These are phyloP conservation scores for Pharnaceum exiguum DNA, from an alignment of 148 eudicot species.

Conservation along the genomic window DNA sequence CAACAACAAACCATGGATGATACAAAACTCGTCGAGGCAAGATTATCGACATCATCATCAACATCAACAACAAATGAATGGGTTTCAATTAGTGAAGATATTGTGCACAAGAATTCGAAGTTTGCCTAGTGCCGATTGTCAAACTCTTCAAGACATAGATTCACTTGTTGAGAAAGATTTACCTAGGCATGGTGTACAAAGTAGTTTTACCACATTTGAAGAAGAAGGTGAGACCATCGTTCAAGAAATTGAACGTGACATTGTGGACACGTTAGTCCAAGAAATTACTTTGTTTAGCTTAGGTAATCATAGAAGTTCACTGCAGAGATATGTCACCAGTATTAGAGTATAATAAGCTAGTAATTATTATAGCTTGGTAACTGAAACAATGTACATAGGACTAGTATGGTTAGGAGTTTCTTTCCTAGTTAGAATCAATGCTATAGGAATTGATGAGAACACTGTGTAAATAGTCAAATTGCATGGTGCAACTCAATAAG, in stretches of 20 bases:
- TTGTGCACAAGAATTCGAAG: constrained; percentile 37
- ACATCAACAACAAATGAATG: constrained; percentile 15
- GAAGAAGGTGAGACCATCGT: constrained; percentile 56
- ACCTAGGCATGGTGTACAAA: constrained; percentile 3
- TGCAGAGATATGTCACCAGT: background rate
- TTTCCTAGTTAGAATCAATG: constrained; percentile 4
- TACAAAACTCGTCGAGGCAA: background rate
- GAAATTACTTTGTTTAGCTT: constrained; percentile 31
- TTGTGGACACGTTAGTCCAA: constrained; percentile 43
- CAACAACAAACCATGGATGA: constrained; percentile 15
- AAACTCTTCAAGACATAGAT: constrained; percentile 75
- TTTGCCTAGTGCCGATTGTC: constrained; percentile 48
- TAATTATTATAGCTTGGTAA: background rate
- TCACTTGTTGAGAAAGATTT: constrained; percentile 54
- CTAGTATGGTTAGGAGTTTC: constrained; percentile 9
- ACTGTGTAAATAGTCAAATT: constrained; percentile 24
- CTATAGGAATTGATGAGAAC: constrained; percentile 16
- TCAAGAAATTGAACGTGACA: constrained; percentile 46
- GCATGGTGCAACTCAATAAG: constrained; percentile 13
- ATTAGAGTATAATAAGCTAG: background rate
- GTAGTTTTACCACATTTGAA: constrained; percentile 20
- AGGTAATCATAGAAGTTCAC: background rate
- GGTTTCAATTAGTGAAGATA: constrained; percentile 35
- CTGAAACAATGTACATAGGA: background rate
- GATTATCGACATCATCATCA: constrained; percentile 2